Percentiles rank a stretch among this genome's conserved stretches.
These are phyloP conservation scores for Alnus glutinosa DNA, from an alignment of 306 rosid species.

Conservation along the genomic window DNA sequence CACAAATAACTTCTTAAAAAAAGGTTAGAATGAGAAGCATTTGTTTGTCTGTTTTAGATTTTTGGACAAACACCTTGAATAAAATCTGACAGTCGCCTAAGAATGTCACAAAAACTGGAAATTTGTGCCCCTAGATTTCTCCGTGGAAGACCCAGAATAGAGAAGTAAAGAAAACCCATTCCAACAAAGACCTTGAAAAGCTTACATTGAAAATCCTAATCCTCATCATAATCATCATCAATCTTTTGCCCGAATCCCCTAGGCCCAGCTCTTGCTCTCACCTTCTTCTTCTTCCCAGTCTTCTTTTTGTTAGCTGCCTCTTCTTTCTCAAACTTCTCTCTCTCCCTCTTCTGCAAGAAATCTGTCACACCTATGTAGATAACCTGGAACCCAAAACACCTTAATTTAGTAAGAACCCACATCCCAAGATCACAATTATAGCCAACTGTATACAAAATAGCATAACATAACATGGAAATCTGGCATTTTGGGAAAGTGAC, in stretches of 20 bases:
- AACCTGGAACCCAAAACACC: conserved; percentile 46
- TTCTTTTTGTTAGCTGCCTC: conserved; percentile 46
- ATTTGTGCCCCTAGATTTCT: background rate
- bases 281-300: conserved; percentile 50
- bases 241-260: conserved; percentile 80
- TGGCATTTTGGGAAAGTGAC: background rate
- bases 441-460: background rate
- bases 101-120: background rate
- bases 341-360: conserved; percentile 83
- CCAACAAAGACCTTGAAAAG: conserved; percentile 2
- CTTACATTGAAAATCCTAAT: conserved; percentile 11
- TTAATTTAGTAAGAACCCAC: conserved; percentile 5
- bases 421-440: background rate
- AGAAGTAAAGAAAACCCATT: background rate
- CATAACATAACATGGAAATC: background rate
- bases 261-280: conserved; percentile 65
- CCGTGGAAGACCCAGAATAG: background rate
- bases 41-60: too few species aligned
- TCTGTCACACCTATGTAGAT: conserved; percentile 78
- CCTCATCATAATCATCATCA: conserved; percentile 32
- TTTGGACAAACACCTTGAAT: too few species aligned
- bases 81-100: background rate
- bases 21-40: too few species aligned
- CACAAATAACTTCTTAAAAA: too few species aligned
- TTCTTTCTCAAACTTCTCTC: conserved; percentile 81